Evolutionary conservation across 768 basidiomycete species (phyloP), one percentile per base, ranked within the genome.

Genomic region (Rhodotorula kratochvilovae): DNA sequence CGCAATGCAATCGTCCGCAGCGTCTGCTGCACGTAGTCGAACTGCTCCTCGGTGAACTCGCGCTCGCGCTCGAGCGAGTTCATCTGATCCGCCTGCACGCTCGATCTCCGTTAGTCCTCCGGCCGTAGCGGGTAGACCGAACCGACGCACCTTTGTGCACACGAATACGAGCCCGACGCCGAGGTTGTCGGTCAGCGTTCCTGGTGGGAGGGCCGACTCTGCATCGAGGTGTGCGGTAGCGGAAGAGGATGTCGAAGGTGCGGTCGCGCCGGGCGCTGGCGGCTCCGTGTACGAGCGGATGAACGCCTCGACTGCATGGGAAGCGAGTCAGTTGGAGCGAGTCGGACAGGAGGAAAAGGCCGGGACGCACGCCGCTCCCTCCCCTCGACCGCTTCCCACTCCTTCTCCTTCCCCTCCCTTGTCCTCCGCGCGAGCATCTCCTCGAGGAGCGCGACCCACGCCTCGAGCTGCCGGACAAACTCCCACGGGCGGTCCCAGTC

Each of bases 401-500:
- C 78, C 35, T 21, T n/a, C 19, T 62, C 67, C 7, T 16, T 54
- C 21, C 39, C 54, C 0, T 36, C 65, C 11, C 63, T 6, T 61
- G 43, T 25, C 53, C 36, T 33, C 56, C 29, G 19, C 35, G 42
- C 23, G n/a, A 68, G 85, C 91, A 91, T 92, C 35, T 81, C 81
- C 77, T 95, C 91, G 12, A 96, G 84, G 90, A 92, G 93, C 57
- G 79, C 81, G 58, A 98, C 81, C 95, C 95, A 98, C 57, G 82
- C 85, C 71, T 90, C 83, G 17, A 99, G 81, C 77, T 97, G 89
- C 23, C 89, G 86, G 3, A 96, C 82, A 79, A 98, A 98, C 2
- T 88, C 86, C 87, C 91, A 94, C 1, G 95, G 95, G 74, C 86
- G 86, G 75, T 92, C 95, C 95, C 96, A 99, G 80, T 99, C 95